A percentile compares a stretch with the other conserved stretches of the same genome.
These are phyloP conservation scores for Lojkania enalia DNA, from an alignment of 2,329 filamentous ascomycete genomes.

Conservation along the genomic window DNA sequence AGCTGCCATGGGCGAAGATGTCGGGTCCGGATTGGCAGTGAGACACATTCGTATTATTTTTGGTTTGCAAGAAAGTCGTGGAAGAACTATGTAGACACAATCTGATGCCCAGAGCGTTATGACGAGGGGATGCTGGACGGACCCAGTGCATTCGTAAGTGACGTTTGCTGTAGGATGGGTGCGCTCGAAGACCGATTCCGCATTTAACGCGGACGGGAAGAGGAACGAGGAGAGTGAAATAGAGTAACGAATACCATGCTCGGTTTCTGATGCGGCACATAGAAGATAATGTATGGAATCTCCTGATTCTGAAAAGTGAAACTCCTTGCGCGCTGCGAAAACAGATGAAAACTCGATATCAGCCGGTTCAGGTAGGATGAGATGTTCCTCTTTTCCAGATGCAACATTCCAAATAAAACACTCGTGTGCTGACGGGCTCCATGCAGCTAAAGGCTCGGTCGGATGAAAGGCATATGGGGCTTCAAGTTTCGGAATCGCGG, in stretches of 20 bases:
- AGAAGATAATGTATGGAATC: constrained; percentile 6
- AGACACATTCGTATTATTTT: constrained; percentile 12
- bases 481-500: neutral
- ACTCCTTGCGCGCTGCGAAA: constrained; percentile 6
- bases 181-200: neutral
- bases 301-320: constrained; percentile 3
- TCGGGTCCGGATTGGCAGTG: neutral
- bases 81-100: constrained; percentile 10
- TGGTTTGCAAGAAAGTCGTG: constrained; percentile 10
- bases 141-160: neutral
- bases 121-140: constrained; percentile 6
- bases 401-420: neutral
- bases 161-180: constrained; percentile 1
- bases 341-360: constrained; percentile 2
- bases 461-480: constrained; percentile 5
- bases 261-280: constrained; percentile 1
- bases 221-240: constrained; percentile 2
- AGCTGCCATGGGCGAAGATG: neutral
- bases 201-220: neutral
- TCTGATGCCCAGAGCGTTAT: constrained; percentile 6
- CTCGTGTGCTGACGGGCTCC: constrained; percentile 4
- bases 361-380: constrained; percentile 5
- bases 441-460: neutral
- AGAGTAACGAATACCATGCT: neutral
- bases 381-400: neutral